Evolutionary conservation across 2,329 filamentous ascomycete species (phyloP), one percentile per base, ranked within the genome.

Genomic region (Gremmenia infestans): DNA sequence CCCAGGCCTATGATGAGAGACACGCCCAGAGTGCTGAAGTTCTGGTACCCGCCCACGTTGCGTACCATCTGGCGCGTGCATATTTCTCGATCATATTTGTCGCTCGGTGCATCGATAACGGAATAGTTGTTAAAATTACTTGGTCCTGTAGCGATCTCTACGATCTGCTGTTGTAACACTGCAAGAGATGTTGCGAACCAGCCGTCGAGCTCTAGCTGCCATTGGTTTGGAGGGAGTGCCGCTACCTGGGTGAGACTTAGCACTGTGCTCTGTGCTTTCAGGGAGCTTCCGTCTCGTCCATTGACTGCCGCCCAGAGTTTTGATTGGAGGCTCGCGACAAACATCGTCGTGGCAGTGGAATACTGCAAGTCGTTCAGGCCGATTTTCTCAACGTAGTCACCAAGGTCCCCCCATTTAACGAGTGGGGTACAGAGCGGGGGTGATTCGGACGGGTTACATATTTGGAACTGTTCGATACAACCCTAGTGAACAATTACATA

Each of bases 391-490:
- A 40, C 1, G 19, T 51, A 22, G 7, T 17, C 11, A 22, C 19
- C 17, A 2, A 45, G 23, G 47, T 22, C 8, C 2, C 5, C 14
- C 15, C 45, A 17, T 17, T 15, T 45, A 6, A 47, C 35, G 39
- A 57, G 15, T 14, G 48, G 25, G 23, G 25, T 54, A 50, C 61
- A 35, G 22, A 52, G 35, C 4, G 37, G 25, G 5, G 53, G n/a
- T 57, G 55, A 19, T 51, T 45, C 4, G 57, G 54, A 60, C 2
- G 69, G 67, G n/a, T 71, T 70, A 59, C 71, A 72, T 37, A 68
- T 61, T 56, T 72, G 68, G 43, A 68, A 65, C 54, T 72, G 71
- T 42, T 71, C 68, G 17, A 62, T 60, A 50, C 72, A 73, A 0
- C 64, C 70, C 14, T 32, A 11, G 9, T 11, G 28, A 32, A 32